These are phyloP conservation scores for Ganoderma sinense DNA, from an alignment of 1,284 basidiomycete genomes.

Conservation along the genomic window DNA sequence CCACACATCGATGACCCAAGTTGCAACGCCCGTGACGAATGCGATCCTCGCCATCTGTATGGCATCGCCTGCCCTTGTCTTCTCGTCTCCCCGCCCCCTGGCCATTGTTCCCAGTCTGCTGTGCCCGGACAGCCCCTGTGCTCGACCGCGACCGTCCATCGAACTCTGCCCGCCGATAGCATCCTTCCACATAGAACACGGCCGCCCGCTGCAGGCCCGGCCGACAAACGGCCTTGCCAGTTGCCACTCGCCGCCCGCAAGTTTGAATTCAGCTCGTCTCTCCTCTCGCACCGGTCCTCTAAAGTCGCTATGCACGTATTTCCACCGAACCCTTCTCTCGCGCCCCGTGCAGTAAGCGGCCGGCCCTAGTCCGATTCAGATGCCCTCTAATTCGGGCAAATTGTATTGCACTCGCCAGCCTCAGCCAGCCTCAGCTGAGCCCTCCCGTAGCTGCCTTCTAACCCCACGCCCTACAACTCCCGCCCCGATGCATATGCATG, in stretches of 20 bases:
- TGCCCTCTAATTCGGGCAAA: not conserved
- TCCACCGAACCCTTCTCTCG: constrained; percentile 1
- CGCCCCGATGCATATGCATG: not conserved
- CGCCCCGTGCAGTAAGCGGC: not conserved
- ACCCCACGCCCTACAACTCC: not conserved
- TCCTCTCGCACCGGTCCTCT: not conserved
- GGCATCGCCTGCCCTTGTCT: not conserved
- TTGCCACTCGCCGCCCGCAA: not conserved
- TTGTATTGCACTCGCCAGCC: not conserved
- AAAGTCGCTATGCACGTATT: not conserved
- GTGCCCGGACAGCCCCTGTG: not conserved
- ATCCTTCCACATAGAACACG: not conserved
- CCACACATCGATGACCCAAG: not conserved
- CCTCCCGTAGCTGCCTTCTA: not conserved
- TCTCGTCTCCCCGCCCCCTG: constrained; percentile 1
- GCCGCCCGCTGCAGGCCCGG: not conserved
- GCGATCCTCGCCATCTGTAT: not conserved
- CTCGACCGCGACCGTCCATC: not conserved
- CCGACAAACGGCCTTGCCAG: not conserved
- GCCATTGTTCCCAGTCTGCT: not conserved
- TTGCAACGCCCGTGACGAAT: not conserved
- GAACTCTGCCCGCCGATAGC: not conserved
- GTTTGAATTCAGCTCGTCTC: not conserved
- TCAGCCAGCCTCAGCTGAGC: not conserved
- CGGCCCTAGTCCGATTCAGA: not conserved